These are phyloP conservation scores for Breynia disticha DNA, from an alignment of 441 rosid genomes.

Conservation along the genomic window DNA sequence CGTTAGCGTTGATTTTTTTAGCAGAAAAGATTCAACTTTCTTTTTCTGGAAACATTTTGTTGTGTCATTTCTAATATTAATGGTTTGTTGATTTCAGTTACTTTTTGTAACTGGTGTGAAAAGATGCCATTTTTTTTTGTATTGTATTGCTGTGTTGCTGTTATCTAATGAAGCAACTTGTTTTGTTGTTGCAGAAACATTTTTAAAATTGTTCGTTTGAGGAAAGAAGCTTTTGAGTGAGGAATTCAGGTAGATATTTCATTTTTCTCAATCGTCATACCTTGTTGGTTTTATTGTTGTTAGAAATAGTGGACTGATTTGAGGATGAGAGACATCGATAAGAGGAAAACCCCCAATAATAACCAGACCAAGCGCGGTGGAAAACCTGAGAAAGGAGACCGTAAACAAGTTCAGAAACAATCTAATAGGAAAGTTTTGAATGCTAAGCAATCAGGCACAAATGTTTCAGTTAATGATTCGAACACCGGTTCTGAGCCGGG, in stretches of 20 bases:
- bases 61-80: too few relatives aligned
- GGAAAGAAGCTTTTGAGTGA: constrained; percentile 1
- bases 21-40: too few relatives aligned
- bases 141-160: not conserved
- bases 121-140: not conserved
- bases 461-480: constrained; percentile 32
- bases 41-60: too few relatives aligned
- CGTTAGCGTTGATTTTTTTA: too few relatives aligned
- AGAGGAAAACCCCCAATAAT: constrained; percentile 33
- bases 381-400: constrained; percentile 31
- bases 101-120: not conserved
- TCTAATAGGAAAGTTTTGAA: constrained; percentile 24
- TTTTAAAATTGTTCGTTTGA: constrained; percentile 2
- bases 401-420: constrained; percentile 18
- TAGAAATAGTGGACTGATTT: constrained; percentile 13
- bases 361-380: constrained; percentile 32
- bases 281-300: constrained; percentile 15
- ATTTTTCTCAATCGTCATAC: constrained; percentile 8
- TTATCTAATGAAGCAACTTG: not conserved
- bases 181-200: constrained; percentile 15
- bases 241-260: not conserved
- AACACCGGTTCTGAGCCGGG: constrained; percentile 36
- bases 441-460: constrained; percentile 23
- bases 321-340: constrained; percentile 45
- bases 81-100: too few relatives aligned